Percentiles rank a stretch among this genome's conserved stretches.
phyloP scores from a whole-genome alignment of 2,329 filamentous ascomycete species.

The Fusarium sp. region DNA sequence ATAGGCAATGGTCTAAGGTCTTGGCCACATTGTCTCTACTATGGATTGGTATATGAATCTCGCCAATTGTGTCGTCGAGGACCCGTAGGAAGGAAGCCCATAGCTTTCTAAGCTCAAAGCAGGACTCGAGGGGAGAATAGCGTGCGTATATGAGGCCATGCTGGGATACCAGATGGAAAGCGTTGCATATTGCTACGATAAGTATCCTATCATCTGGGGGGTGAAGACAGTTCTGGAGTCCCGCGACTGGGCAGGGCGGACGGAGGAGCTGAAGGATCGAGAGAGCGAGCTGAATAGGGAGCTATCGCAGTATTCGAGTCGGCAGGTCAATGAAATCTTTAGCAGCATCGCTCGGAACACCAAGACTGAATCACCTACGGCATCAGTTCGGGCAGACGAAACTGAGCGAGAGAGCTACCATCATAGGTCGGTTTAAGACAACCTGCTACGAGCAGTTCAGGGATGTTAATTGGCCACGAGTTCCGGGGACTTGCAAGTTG shows the following conservation, averaged over 20 bases:
- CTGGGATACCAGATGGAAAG: neutral
- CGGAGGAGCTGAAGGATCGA: neutral
- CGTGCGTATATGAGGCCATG: neutral
- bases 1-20: neutral
- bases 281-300: neutral
- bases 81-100: neutral
- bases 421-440: neutral
- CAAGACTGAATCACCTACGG: neutral
- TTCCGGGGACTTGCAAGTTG: neutral
- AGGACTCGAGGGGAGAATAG: neutral
- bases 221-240: neutral
- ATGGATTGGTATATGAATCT: neutral
- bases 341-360: conserved; percentile 2
- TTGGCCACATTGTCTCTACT: neutral
- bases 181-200: conserved; percentile 1
- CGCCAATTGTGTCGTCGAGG: neutral
- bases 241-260: neutral
- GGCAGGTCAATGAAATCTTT: neutral
- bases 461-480: neutral
- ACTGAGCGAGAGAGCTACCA: neutral
- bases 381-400: conserved; percentile 2
- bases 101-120: neutral
- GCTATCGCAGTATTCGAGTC: neutral
- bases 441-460: neutral
- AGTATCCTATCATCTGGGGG: neutral